A percentile compares a stretch with the other conserved stretches of the same genome.
Evolutionary conservation across 2,329 filamentous ascomycete species (phyloP).

Genomic region (Botrytis fabae): DNA sequence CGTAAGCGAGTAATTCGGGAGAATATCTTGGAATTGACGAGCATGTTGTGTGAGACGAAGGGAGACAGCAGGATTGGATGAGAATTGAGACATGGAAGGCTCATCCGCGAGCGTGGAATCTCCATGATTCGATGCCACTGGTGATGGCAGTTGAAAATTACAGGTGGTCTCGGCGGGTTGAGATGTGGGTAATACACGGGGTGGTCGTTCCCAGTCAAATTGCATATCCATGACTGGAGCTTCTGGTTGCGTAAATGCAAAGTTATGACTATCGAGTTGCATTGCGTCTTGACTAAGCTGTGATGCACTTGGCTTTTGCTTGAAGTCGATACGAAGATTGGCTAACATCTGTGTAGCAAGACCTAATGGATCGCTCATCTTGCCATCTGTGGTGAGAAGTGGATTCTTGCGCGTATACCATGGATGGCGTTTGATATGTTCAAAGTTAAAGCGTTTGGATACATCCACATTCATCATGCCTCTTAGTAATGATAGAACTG

Average conservation of each 20-base stretch:
- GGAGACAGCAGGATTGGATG: slow-evolving; percentile 73
- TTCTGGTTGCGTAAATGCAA: slow-evolving; percentile 86
- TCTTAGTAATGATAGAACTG: slow-evolving; percentile 77
- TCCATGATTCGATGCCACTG: not conserved
- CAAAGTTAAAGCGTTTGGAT: slow-evolving; percentile 75
- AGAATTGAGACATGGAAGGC: slow-evolving; percentile 84
- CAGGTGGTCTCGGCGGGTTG: slow-evolving; percentile 49
- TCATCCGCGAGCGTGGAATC: slow-evolving; percentile 70
- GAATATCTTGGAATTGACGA: slow-evolving; percentile 84
- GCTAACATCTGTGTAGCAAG: slow-evolving; percentile 96
- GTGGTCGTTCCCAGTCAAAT: slow-evolving; percentile 85
- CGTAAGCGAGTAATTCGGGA: slow-evolving; percentile 82
- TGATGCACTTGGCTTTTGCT: slow-evolving; percentile 55
- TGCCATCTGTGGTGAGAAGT: slow-evolving; percentile 72
- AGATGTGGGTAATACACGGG: slow-evolving; percentile 41
- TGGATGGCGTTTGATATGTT: slow-evolving; percentile 83
- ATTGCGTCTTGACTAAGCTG: slow-evolving; percentile 55
- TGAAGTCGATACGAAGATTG: slow-evolving; percentile 85
- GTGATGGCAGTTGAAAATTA: slow-evolving; percentile 48
- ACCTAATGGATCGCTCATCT: slow-evolving; percentile 73
- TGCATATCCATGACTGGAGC: slow-evolving; percentile 69
- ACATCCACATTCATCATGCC: slow-evolving; percentile 90
- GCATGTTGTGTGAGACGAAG: slow-evolving; percentile 87
- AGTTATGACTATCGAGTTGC: slow-evolving; percentile 63
- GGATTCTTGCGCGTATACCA: slow-evolving; percentile 89